Percentiles rank a stretch among this genome's conserved stretches.
phyloP scores from a whole-genome alignment of 83 land plant genomes.

The Picea mariana region DNA sequence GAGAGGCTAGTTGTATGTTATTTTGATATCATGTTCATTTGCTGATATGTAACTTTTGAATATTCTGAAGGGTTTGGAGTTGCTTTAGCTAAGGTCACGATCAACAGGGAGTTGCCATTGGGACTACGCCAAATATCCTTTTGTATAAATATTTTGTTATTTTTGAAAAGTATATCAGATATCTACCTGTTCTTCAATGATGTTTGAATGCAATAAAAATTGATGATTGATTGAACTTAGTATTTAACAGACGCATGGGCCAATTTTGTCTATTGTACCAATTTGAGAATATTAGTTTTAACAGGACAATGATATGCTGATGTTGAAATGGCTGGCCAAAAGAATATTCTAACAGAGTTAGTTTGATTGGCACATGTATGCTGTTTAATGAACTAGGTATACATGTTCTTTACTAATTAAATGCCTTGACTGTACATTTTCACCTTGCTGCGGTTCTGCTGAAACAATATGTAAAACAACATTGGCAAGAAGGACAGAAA shows the following conservation, averaged over 20 bases:
- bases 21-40: neutral
- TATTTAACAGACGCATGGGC: neutral
- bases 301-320: neutral
- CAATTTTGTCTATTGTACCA: neutral
- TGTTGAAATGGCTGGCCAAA: neutral
- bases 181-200: neutral
- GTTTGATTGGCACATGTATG: neutral
- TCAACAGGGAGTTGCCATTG: slow-evolving; percentile 65
- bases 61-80: slow-evolving; percentile 81
- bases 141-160: neutral
- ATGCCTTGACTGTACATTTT: slow-evolving; percentile 33
- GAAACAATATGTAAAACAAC: slow-evolving; percentile 93
- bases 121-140: slow-evolving; percentile 99
- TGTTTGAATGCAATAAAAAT: slow-evolving; percentile 6
- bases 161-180: neutral
- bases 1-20: neutral
- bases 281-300: neutral
- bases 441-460: slow-evolving; percentile 95
- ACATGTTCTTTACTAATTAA: neutral
- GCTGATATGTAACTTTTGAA: slow-evolving; percentile 10
- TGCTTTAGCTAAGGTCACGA: slow-evolving; percentile 71
- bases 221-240: neutral
- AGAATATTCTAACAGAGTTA: neutral
- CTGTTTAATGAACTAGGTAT: slow-evolving; percentile 1
- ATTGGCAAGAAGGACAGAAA: slow-evolving; percentile 91